Evolutionary conservation across 495 filamentous ascomycete genomes (phyloP), one percentile per base, ranked within the genome.

Genomic region (Talaromyces stipitatus): DNA sequence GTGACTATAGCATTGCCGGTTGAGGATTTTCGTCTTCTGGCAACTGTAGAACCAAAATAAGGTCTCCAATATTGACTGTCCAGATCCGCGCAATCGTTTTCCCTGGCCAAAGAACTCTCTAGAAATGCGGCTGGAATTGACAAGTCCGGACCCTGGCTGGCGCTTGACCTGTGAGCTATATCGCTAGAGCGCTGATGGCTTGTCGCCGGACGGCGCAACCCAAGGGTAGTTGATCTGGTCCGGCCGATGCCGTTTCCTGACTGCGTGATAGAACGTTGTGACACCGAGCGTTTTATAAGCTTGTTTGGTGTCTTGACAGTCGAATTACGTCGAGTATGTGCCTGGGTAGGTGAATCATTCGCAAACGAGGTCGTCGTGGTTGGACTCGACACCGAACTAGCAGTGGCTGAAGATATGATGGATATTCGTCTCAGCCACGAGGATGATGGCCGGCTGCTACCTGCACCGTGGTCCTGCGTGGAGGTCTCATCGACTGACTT

Each of bases 171-270:
- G 20, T 43, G 38, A 28, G 18, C 29, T 36, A 89, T 70, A 1
- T 85, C 88, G 16, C 85, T 87, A 2, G 88, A 86, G 57, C 90
- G 78, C 69, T 95, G 91, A 71, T 95, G 86, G 69, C 90, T 95
- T 16, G 91, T 95, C 16, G 88, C 91, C 20, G 91, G 91, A 64
- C 90, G 78, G 55, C 88, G 81, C 50, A 91, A 73, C 4, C 79
- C 80, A 12, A 82, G 70, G 54, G 83, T 66, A 59, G 82, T 77
- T 16, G 83, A 75, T 45, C 64, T 79, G 3, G 82, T 81, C 46
- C 67, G 59, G 10, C 64, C 55, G 9, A 66, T 62, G 41, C 62
- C 61, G 46, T 63, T 36, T 55, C 64, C 59, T 43, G 67, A 50
- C 55, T 66, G 61, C 63, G 73, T 56, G 54, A 70, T 66, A 66